Conservation (phyloP, 1,284 basidiomycete genomes). For the Fomitiporia mediterranea region DNA sequence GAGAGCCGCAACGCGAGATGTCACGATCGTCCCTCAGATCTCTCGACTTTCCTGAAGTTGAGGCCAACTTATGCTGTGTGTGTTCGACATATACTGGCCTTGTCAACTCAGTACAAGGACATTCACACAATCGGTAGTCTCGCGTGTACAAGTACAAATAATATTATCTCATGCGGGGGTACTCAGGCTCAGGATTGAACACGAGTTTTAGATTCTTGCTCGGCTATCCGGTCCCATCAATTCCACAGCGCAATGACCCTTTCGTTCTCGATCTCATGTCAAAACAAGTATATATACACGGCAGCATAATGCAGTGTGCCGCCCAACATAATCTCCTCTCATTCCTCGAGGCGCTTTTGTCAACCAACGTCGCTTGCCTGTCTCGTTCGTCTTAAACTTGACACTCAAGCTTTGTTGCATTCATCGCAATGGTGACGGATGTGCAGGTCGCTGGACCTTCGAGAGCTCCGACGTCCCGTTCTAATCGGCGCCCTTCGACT, state of each 20-base stretch:
- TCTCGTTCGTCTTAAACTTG: background rate
- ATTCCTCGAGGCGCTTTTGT: background rate
- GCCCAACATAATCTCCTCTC: background rate
- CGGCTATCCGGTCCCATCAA: slow-evolving; percentile 9
- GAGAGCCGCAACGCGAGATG: background rate
- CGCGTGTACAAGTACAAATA: background rate
- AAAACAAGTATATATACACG: slow-evolving; percentile 11
- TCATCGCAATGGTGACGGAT: background rate
- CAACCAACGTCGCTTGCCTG: background rate
- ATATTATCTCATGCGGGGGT: background rate
- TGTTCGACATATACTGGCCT: background rate
- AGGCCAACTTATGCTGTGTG: background rate
- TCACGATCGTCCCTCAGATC: background rate
- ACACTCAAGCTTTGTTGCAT: background rate
- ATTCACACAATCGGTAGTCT: background rate
- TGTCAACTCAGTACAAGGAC: background rate
- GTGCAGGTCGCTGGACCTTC: slow-evolving; percentile 9
- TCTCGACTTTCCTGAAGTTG: background rate
- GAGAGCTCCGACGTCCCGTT: background rate
- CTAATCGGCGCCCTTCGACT: background rate
- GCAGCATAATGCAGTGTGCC: background rate
- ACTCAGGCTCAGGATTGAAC: slow-evolving; percentile 9
- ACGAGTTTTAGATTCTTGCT: slow-evolving; percentile 6
- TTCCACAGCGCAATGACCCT: slow-evolving; percentile 20
- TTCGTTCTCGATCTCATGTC: slow-evolving; percentile 7